phyloP scores from a whole-genome alignment of 2,329 filamentous ascomycete genomes.

The Trichoderma sp. region DNA sequence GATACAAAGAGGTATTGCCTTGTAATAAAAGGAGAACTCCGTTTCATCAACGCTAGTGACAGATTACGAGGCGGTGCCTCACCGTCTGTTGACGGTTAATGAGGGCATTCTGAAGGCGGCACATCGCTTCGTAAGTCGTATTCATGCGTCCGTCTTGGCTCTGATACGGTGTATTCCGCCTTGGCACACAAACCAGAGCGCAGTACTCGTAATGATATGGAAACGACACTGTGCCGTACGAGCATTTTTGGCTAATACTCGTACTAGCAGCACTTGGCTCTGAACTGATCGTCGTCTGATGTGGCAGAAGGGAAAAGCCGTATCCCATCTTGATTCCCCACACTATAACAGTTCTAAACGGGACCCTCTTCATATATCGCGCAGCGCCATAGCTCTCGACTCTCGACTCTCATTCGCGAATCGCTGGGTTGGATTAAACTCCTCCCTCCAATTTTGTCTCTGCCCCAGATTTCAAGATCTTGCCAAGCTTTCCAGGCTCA shows the following conservation, averaged over 20 bases:
- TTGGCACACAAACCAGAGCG: background rate
- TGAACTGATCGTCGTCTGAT: slow-evolving; percentile 14
- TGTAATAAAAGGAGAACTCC: background rate
- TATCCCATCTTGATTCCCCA: background rate
- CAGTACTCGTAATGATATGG: background rate
- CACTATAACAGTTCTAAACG: slow-evolving; percentile 7
- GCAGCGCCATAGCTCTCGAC: background rate
- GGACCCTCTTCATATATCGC: slow-evolving; percentile 1
- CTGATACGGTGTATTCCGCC: background rate
- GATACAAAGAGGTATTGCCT: background rate
- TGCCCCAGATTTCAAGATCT: slow-evolving; percentile 16
- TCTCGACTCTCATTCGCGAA: slow-evolving; percentile 12
- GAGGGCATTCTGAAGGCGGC: background rate
- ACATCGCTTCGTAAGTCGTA: background rate
- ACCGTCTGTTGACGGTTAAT: background rate
- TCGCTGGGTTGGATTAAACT: background rate
- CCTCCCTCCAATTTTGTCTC: background rate
- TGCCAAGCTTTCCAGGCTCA: slow-evolving; percentile 11
- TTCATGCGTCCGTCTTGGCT: background rate
- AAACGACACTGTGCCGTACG: background rate
- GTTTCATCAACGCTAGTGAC: background rate
- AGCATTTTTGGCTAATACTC: background rate
- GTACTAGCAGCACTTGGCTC: background rate
- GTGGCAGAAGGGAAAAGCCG: background rate
- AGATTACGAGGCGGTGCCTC: background rate